phyloP scores from a whole-genome alignment of 2,329 filamentous ascomycete species.

The Ceratocystis huliohia region DNA sequence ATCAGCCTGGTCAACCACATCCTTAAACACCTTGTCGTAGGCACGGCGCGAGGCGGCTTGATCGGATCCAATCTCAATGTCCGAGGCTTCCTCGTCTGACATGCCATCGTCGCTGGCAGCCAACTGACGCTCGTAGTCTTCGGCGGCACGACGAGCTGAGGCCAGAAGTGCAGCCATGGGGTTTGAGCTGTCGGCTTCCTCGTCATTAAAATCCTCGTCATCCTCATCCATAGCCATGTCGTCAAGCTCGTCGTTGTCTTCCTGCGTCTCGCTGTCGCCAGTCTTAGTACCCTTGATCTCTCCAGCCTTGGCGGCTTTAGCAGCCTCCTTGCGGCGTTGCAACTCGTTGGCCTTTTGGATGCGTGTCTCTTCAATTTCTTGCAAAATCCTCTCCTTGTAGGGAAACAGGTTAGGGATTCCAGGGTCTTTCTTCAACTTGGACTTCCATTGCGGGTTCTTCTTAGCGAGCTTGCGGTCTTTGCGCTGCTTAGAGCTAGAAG shows the following conservation, averaged over 20 bases:
- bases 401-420: constrained; percentile 96
- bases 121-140: constrained; percentile 56
- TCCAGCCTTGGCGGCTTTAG: constrained; percentile 52
- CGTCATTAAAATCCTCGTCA: constrained; percentile 43
- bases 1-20: constrained; percentile 77
- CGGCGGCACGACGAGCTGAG: constrained; percentile 66
- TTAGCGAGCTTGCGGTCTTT: constrained; percentile 82
- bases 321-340: constrained; percentile 56
- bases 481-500: constrained; percentile 75
- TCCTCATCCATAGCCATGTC: constrained; percentile 40
- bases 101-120: constrained; percentile 47
- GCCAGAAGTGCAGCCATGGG: constrained; percentile 87
- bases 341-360: constrained; percentile 69
- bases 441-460: constrained; percentile 95
- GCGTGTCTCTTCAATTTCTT: constrained; percentile 85
- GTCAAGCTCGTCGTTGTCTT: constrained; percentile 37
- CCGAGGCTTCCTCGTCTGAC: constrained; percentile 43
- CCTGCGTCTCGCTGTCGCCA: constrained; percentile 37
- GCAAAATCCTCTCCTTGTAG: constrained; percentile 88
- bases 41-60: constrained; percentile 62
- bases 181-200: constrained; percentile 57
- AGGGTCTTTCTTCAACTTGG: constrained; percentile 91
- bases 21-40: constrained; percentile 93
- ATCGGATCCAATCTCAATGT: constrained; percentile 38
- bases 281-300: constrained; percentile 44